These are phyloP conservation scores for Eragrostis tef DNA, from an alignment of 202 grass and related monocot genomes.

Conservation along the genomic window DNA sequence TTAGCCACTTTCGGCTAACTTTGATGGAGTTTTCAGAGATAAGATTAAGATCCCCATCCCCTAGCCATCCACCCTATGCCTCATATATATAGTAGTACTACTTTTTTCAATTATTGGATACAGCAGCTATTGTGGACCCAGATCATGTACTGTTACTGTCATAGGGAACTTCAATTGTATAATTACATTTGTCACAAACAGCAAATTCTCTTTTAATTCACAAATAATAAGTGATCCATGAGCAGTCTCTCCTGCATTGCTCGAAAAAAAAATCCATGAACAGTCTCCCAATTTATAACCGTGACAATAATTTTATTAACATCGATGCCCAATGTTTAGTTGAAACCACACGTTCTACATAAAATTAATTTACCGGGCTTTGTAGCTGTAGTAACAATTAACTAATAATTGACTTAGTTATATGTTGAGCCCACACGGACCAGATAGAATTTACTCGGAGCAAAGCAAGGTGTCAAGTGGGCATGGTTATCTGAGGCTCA, in stretches of 20 bases:
- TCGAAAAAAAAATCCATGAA: no score
- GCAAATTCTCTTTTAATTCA: background rate
- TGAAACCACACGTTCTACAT: background rate
- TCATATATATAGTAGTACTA: slow-evolving; percentile 37
- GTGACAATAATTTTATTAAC: background rate
- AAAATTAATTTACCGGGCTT: background rate
- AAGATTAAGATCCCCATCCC: slow-evolving; percentile 89
- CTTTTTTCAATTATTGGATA: slow-evolving; percentile 51
- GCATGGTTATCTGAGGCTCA: slow-evolving; percentile 54
- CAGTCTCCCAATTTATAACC: background rate
- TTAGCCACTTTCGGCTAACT: slow-evolving; percentile 75
- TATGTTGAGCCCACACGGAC: background rate
- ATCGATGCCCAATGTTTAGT: background rate
- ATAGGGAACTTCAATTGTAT: slow-evolving; percentile 37
- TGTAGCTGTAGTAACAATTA: background rate
- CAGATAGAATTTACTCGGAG: slow-evolving; percentile 22
- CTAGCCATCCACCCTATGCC: slow-evolving; percentile 50
- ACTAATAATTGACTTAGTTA: background rate
- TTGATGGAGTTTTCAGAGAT: slow-evolving; percentile 80
- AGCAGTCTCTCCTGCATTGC: no score
- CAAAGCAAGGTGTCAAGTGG: slow-evolving; percentile 51
- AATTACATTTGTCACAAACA: background rate
- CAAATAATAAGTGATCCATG: background rate
- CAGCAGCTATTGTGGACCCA: slow-evolving; percentile 46
- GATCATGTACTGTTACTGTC: slow-evolving; percentile 52